Evolutionary conservation across 163 green algal species (phyloP).

Genomic region (Volvox carteri): DNA sequence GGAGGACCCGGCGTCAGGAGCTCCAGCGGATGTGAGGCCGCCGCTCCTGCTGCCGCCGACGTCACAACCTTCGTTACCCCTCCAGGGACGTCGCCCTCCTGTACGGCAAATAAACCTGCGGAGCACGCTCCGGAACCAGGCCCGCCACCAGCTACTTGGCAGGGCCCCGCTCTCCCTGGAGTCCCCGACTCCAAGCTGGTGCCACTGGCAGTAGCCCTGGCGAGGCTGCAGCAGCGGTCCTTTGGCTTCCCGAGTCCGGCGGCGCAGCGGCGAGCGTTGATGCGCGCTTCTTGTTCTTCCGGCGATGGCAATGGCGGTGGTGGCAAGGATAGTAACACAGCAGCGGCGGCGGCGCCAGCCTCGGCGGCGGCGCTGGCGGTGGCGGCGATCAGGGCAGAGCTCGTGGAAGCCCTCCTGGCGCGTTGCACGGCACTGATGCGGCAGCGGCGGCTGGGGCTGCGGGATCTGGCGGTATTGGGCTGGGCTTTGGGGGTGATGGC

Average conservation of each 20-base stretch:
- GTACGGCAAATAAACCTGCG: too few relatives aligned
- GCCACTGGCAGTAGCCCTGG: conserved; percentile 24
- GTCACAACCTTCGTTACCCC: too few relatives aligned
- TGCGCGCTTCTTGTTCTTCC: too few relatives aligned
- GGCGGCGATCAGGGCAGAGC: neutral
- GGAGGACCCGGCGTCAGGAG: too few relatives aligned
- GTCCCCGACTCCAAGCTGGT: conserved; percentile 22
- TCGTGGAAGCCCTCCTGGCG: neutral
- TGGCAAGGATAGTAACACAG: too few relatives aligned
- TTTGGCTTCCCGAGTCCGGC: neutral
- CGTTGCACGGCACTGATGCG: neutral
- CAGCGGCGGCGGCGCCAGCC: neutral
- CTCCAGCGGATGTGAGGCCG: too few relatives aligned
- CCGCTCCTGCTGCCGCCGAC: too few relatives aligned
- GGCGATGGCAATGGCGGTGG: neutral
- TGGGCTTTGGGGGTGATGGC: conserved; percentile 33
- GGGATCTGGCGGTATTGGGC: conserved; percentile 22
- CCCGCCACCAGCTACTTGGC: too few relatives aligned
- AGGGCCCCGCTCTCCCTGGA: conserved; percentile 8
- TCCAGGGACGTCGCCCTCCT: too few relatives aligned
- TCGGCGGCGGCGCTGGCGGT: conserved; percentile 6
- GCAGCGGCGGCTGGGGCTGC: conserved; percentile 1
- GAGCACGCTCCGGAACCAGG: too few relatives aligned
- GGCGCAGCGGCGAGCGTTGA: too few relatives aligned
- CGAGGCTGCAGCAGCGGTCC: conserved; percentile 9